phyloP scores from a whole-genome alignment of 345 rosid species.

The Ricinus communis region DNA sequence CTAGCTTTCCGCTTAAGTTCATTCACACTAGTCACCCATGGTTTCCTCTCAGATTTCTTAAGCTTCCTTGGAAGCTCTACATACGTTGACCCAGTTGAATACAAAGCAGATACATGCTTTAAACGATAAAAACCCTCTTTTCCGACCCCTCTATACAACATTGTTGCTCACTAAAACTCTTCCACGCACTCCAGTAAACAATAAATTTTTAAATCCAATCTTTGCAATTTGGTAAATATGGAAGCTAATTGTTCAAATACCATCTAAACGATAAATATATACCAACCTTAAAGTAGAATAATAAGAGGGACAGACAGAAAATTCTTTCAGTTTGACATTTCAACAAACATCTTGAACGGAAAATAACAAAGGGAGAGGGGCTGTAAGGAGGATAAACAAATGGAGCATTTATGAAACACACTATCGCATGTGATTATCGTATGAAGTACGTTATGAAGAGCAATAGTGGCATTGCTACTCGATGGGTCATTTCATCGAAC shows the following conservation, averaged over 20 bases:
- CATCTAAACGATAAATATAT: no score
- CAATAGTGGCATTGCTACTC: background rate
- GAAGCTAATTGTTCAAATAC: no score
- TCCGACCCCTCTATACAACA: slow-evolving; percentile 24
- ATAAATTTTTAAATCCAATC: background rate
- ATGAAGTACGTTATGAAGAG: no score
- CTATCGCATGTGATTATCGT: no score
- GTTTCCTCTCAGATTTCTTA: slow-evolving; percentile 45
- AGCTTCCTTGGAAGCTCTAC: slow-evolving; percentile 38
- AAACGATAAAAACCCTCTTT: background rate
- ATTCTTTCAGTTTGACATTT: background rate
- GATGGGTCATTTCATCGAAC: background rate
- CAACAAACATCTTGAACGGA: background rate
- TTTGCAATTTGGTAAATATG: no score
- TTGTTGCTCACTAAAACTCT: slow-evolving; percentile 8
- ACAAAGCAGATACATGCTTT: slow-evolving; percentile 16
- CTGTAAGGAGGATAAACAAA: no score
- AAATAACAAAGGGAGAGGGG: no score
- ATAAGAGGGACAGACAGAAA: no score
- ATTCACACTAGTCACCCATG: slow-evolving; percentile 45
- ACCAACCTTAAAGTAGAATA: no score
- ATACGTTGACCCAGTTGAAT: slow-evolving; percentile 21
- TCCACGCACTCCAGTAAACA: no score
- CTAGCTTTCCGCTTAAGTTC: slow-evolving; percentile 46
- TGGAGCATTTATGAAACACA: no score